Base-by-base conservation (phyloP, 169 alveolate genomes). In the Plasmodium sp. region DNA sequence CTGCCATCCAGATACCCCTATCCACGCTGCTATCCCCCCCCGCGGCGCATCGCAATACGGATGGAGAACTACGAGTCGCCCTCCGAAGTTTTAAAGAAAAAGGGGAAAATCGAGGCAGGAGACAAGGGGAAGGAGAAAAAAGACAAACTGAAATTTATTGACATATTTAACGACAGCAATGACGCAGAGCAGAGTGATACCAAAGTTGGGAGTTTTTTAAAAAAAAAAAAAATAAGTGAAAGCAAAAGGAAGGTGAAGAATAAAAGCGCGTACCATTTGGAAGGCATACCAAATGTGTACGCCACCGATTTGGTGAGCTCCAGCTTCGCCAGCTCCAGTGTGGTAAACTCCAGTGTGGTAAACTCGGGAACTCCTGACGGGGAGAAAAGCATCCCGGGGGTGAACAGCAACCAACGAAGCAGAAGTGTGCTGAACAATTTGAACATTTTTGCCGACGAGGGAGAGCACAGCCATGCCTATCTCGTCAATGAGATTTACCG, bases 41-140 rank as follows among this genome's bases (percentile, higher is more conserved):
- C 62, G 27, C 7, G 18, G 18, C 18, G 27, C 62, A 51, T 51
- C 62, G 62, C 22, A 51, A 51, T 22, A 45, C 36, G 71, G 34
- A 85, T 85, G 93, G 93, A 85, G 18, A 54, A 75, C 48, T 85
- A 85, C 81, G 93, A 85, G 36, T 85, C 93, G 7, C 93, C 93
- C 62, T 85, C 93, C 56, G 93, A 85, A 58, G 81, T 85, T 85
- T 85, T 85, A 75, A 85, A 85, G 31, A 85, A 85, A 56, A 84
- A 72, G 77, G 77, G 31, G 0, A 72, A 71, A 72, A 84, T 22
- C 48, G 56, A 51, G 51, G 0, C 54, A 51, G 14, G 5, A 74
- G 75, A 84, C n/a, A 45, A 36, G n/a, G 77, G 39, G 6, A 27
- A 14, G 33, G 93, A 43, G 36, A 54, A 84, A 31, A 36, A 71